Evolutionary conservation across 345 rosid genomes (phyloP), one percentile per base, ranked within the genome.

Genomic region (Eucalyptus coolabah): DNA sequence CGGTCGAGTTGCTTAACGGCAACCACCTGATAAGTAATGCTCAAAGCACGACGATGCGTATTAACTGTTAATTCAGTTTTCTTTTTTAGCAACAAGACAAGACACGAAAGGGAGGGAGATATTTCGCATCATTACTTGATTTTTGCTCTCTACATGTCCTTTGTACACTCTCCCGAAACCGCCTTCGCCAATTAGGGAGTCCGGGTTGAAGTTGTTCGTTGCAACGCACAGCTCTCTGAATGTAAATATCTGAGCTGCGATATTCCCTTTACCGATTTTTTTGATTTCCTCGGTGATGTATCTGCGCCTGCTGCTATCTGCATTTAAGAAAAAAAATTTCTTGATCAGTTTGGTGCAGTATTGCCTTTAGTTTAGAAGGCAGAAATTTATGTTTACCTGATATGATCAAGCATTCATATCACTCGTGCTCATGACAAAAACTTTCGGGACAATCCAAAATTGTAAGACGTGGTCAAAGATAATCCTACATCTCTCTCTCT

Each of bases 81-180:
- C 59, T 8, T 42, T 9, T 3, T 44, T 50, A 37, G 65, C 34
- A 37, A 53, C 32, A 32, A 88, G 32, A 34, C 45, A 21, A 24
- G 45, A 88, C 44, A 37, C 24, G 37, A 54, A 72, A 51, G 32
- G 23, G 32, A 17, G 18, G 14, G 50, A 88, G 49, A 72, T 50
- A 32, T 16, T 53, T 88, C 86, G 28, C 30, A 69, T 32, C 14
- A 42, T 47, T 94, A 96, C 98, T 87, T 94, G 91, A 69, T 95
- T 91, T 47, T 88, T 89, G 87, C 88, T 88, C 86, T 94, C 96
- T 47, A 96, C 82, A 4, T 89, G 86, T 11, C 97, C 99, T 92
- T 93, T 95, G 91, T 97, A 98, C 32, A 97, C 99, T 94, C 97
- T 98, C 50, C 99, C 99, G 69, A 97, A 98, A 34, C 99, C 99